Conservation (phyloP, 345 rosid species). For the Syzygium aromaticum region DNA sequence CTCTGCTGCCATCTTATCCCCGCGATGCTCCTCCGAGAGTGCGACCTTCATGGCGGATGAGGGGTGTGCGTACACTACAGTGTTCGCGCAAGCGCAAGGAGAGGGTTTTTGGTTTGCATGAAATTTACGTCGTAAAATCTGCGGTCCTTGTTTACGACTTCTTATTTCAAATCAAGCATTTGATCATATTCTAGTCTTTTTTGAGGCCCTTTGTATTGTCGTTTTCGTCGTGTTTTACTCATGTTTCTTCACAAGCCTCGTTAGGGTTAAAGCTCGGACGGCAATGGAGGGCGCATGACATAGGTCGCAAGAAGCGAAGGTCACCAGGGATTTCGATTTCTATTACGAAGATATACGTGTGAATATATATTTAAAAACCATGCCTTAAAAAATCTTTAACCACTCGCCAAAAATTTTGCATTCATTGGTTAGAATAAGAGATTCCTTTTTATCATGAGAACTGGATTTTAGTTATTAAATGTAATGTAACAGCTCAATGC, state of each 20-base stretch:
- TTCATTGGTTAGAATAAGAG: background rate
- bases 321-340: background rate
- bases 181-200: background rate
- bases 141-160: background rate
- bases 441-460: background rate
- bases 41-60: conserved; percentile 9
- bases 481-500: background rate
- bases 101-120: background rate
- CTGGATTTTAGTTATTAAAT: background rate
- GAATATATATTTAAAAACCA: background rate
- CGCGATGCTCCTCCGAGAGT: background rate
- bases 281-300: background rate
- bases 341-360: background rate
- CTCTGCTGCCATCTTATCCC: background rate
- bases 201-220: background rate
- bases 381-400: background rate
- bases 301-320: background rate
- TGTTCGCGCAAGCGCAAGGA: background rate
- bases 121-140: background rate
- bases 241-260: background rate
- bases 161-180: background rate
- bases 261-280: background rate
- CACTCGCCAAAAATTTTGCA: background rate
- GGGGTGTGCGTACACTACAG: background rate
- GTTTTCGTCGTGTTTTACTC: background rate